Base-by-base conservation (phyloP, 1,139 yeast genomes). In the Meyerozyma elateridarum region DNA sequence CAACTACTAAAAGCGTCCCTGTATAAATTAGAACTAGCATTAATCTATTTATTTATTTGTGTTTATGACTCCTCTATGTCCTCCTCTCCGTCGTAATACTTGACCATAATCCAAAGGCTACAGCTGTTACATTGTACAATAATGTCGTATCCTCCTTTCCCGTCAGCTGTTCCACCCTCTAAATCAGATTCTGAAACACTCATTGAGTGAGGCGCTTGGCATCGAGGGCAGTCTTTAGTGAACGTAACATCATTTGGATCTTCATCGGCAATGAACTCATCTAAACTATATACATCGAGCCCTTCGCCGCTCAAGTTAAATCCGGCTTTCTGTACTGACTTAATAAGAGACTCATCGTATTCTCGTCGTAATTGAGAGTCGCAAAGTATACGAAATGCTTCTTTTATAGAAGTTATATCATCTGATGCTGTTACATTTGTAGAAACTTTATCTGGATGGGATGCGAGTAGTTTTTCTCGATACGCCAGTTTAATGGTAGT, bases 101-200 rank as follows among this genome's bases (percentile, higher is more conserved):
- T 70, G 2, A 88, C 88, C 33, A 77, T 76, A 11, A 88, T 59
- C 95, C 96, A 88, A 17, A 87, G 55, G 52, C 94, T 83, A 51
- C 96, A 88, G 22, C 85, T 79, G 8, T 61, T 54, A 51, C 96
- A 88, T 47, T 88, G 95, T 0, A 85, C 76, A 6, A 83, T 66
- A 3, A 88, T 70, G 40, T 81, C 84, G 39, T 62, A 79, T 6
- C 81, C 81, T 11, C 79, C 82, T 9, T 58, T 56, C 2, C 73
- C 75, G 36, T 70, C 76, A 1, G 48, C 45, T 0, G 72, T 64
- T 2, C 79, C 80, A 2, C 62, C 52, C 8, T 61, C 76, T 31
- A 88, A 60, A 36, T 82, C 84, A 1, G 57, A 51, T 41, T 85
- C 96, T 0, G 66, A 62, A 3, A 88, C 54, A 14, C 49, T 51